Evolutionary conservation across 345 rosid species (phyloP), one percentile per base, ranked within the genome.

Genomic region (Acer yangbiense): DNA sequence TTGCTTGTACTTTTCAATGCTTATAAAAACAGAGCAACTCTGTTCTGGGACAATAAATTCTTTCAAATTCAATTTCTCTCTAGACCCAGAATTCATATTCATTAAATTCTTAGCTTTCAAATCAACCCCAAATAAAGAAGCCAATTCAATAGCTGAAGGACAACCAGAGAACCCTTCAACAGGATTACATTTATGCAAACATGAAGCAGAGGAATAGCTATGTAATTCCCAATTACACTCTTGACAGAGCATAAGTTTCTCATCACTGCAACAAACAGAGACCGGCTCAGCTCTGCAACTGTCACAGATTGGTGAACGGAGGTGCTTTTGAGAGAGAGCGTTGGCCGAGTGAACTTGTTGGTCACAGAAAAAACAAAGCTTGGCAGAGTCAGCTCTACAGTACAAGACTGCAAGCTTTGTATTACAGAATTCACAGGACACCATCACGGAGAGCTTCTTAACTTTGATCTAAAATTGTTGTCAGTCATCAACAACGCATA

Each of bases 121-220:
- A 65, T 76, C 82, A 27, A 85, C 50, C 41, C 79, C 87, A 52
- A 74, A 78, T 0, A 76, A n/a, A 20, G 77, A 23, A 32, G 87
- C 84, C 58, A 85, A 75, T 76, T 83, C 80, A 12, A n/a, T 39
- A 7, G 79, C 69, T 64, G 86, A 67, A 46, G 88, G 87, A 74
- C 87, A 79, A n/a, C 86, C 88, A 18, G 79, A 68, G 77, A 87
- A 85, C 9, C 90, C 86, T 16, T 83, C 77, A 32, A 82, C 74
- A 10, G 77, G 81, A 50, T n/a, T 13, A 7, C 79, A 43, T 21
- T 66, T 50, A 61, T 76, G 82, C 50, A 70, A 29, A 39, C 81
- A 73, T 0, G 87, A 79, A 16, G 64, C 77, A 29, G 82, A 52
- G 64, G 66, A 68, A 64, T 61, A 71, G 61, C 69, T 48, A 69